A percentile compares a stretch with the other conserved stretches of the same genome.
Conservation (phyloP, 2,329 filamentous ascomycete species). For the Zasmidium angulare region DNA sequence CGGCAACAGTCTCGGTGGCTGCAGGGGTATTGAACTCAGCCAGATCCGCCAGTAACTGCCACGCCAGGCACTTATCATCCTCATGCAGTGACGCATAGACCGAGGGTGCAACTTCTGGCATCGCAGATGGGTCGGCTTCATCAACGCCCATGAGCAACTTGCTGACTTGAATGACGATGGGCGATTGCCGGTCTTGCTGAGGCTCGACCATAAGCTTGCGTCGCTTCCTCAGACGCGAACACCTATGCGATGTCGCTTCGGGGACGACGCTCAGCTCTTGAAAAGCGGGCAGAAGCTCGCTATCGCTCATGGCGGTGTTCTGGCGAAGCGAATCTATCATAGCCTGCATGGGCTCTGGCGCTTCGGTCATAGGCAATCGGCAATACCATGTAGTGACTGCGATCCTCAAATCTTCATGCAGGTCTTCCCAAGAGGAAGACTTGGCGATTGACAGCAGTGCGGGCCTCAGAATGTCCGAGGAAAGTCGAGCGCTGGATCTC, state of each 20-base stretch:
- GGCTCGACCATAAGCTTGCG: constrained; percentile 12
- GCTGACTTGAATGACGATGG: not conserved
- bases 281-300: constrained; percentile 20
- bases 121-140: constrained; percentile 14
- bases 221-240: constrained; percentile 20
- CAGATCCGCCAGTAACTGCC: constrained; percentile 26
- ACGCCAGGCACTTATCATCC: constrained; percentile 24
- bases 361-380: constrained; percentile 14
- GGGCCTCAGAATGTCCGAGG: constrained; percentile 21
- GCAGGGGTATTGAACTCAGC: constrained; percentile 14
- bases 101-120: constrained; percentile 19
- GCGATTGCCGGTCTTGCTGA: not conserved
- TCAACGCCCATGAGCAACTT: constrained; percentile 22
- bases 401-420: constrained; percentile 29
- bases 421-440: constrained; percentile 14
- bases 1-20: constrained; percentile 12
- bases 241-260: not conserved
- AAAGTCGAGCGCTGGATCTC: not conserved
- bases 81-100: constrained; percentile 22
- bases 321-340: constrained; percentile 21
- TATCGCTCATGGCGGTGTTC: constrained; percentile 28
- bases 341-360: constrained; percentile 14
- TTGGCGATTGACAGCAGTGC: constrained; percentile 11
- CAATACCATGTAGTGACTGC: constrained; percentile 25
- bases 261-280: constrained; percentile 18